These are phyloP conservation scores for Bolboschoenoplectus hybrid DNA, from an alignment of 202 grass and related monocot genomes.

Conservation along the genomic window DNA sequence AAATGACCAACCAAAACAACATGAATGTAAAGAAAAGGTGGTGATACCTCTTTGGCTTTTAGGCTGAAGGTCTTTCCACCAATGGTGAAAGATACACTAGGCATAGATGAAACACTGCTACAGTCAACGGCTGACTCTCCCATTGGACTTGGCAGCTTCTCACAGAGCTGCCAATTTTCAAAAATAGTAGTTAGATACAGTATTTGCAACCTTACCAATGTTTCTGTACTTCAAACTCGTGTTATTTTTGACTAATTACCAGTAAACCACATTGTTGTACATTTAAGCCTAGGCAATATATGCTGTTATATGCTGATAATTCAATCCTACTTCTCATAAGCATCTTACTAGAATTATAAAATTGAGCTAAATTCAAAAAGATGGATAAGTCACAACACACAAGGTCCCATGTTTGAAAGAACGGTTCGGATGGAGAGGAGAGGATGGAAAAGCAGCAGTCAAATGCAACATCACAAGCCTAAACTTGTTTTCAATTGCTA, in stretches of 20 bases:
- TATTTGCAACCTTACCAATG: not conserved
- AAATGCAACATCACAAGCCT: not conserved
- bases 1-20: conserved; percentile 9
- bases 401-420: too few species aligned
- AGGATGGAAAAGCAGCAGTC: not conserved
- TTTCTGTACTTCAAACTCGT: not conserved
- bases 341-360: conserved; percentile 13
- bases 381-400: not conserved
- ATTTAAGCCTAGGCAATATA: not conserved
- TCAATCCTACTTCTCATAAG: not conserved
- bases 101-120: conserved; percentile 61
- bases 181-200: not conserved
- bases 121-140: conserved; percentile 81
- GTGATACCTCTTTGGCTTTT: conserved; percentile 64
- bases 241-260: not conserved
- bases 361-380: not conserved
- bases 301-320: not conserved
- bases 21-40: not conserved
- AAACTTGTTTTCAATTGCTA: not conserved
- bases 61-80: conserved; percentile 69
- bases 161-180: conserved; percentile 62
- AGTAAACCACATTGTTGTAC: not conserved
- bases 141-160: conserved; percentile 67
- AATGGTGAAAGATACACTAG: conserved; percentile 69
- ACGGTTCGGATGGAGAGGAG: not conserved